Evolutionary conservation across 257 asterid species (phyloP), one percentile per base, ranked within the genome.

Genomic region (Ilex aquifolium): DNA sequence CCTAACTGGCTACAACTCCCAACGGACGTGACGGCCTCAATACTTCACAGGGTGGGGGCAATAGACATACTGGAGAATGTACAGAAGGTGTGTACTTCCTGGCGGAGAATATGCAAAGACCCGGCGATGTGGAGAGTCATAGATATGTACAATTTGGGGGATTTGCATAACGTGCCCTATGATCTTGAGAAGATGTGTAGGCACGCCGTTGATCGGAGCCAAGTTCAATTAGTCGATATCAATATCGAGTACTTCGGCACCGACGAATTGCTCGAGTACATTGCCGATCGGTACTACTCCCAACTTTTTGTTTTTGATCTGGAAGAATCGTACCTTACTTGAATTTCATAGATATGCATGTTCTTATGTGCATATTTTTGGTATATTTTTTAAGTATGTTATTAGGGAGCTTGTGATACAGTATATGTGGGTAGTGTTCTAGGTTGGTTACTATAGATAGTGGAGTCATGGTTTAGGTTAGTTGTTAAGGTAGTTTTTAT

Each of bases 41-140:
- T 67, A 15, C 61, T 67, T 13, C 44, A 39, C 15, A 32, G 39
- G 2, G 1, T 59, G 8, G 72, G 66, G 31, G 44, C 66, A 3
- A 16, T 32, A 14, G 66, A 67, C 4, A 51, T 67, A 17, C 66
- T 67, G 9, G 7, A 13, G 32, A 61, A 4, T 6, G 60, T 54
- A 32, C 66, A 67, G 61, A 51, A 21, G 36, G 72, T 67, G n/a
- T 67, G 72, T 60, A 60, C 60, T 14, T 49, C 60, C 0, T 67
- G 72, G 72, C 56, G 61, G 10, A 67, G 44, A 3, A 36, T 67
- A 10, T 53, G 72, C 61, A 32, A 17, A 11, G 65, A 52, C 10
- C 61, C 66, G 16, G 16, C 60, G 32, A 67, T 53, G 55, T 67
- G 72, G 72, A 59, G 55, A 2, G 54, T 21, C 31, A 60, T 67